Evolutionary conservation across 1,284 basidiomycete genomes (phyloP).

Genomic region (Sanghuangporus baumii): DNA sequence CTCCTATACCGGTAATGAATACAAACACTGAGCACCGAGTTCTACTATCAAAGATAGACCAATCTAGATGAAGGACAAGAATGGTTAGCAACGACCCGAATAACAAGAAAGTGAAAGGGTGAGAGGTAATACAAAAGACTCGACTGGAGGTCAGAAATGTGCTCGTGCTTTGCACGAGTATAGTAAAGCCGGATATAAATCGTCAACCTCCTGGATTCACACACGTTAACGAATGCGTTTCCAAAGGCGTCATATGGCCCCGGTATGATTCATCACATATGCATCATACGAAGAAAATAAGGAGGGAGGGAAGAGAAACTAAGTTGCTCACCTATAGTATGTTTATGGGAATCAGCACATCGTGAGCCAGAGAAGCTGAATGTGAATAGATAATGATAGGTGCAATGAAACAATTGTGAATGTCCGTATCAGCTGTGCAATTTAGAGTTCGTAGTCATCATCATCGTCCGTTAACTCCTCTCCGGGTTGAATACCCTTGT

Average conservation of each 20-base stretch:
- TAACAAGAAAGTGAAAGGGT: neutral
- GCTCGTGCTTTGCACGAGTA: neutral
- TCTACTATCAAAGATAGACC: too few species aligned
- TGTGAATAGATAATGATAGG: neutral
- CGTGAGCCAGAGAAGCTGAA: neutral
- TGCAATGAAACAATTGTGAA: neutral
- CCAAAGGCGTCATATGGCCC: constrained; percentile 74
- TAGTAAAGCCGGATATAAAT: constrained; percentile 45
- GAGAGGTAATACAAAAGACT: neutral
- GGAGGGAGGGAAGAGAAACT: neutral
- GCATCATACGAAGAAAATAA: neutral
- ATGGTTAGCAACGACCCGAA: too few species aligned
- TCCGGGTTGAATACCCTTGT: constrained; percentile 53
- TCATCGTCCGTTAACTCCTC: constrained; percentile 76
- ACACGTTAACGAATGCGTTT: constrained; percentile 19
- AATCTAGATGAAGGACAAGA: too few species aligned
- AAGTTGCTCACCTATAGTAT: constrained; percentile 18
- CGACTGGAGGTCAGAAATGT: neutral
- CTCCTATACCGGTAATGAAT: too few species aligned
- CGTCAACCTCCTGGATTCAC: constrained; percentile 41
- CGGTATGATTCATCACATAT: constrained; percentile 59
- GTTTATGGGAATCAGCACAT: neutral
- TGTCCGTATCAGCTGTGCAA: neutral
- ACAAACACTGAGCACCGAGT: too few species aligned
- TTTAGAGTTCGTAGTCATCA: constrained; percentile 23